phyloP scores from a whole-genome alignment of 306 rosid species.

The Lablab purpureus region DNA sequence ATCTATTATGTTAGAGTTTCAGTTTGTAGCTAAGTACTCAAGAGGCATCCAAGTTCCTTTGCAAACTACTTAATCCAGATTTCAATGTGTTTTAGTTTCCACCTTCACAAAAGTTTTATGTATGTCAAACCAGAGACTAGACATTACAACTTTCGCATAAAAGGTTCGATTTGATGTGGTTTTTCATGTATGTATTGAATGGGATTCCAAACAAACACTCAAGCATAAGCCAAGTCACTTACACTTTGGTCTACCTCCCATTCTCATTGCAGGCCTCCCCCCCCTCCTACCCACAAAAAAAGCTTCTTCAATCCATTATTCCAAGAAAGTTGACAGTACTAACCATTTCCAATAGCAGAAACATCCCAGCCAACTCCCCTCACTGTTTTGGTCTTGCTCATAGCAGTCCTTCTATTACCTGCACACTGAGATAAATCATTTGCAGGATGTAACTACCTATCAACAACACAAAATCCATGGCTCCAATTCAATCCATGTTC shows the following conservation, averaged over 20 bases:
- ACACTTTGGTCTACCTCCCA: not conserved
- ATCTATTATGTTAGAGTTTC: conserved; percentile 25
- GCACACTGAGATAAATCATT: conserved; percentile 72
- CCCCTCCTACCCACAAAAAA: not conserved
- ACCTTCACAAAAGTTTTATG: too few relatives aligned
- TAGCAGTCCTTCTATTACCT: conserved; percentile 94
- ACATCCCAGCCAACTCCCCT: conserved; percentile 97
- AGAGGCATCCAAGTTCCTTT: conserved; percentile 21
- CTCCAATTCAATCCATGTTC: conserved; percentile 16
- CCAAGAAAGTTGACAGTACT: conserved; percentile 33
- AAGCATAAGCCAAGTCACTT: not conserved
- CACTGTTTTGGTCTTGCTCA: conserved; percentile 84
- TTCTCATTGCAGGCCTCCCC: not conserved
- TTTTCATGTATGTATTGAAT: too few relatives aligned
- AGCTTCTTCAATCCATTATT: conserved; percentile 24
- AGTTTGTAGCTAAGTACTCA: conserved; percentile 24
- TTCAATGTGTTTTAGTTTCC: not conserved
- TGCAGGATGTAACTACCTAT: conserved; percentile 23
- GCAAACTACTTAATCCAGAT: not conserved
- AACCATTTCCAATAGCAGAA: conserved; percentile 96
- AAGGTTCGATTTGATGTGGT: too few relatives aligned
- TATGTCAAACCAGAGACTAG: too few relatives aligned
- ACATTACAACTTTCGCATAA: too few relatives aligned
- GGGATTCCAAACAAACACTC: not conserved
- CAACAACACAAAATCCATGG: not conserved